Evolutionary conservation across 345 rosid genomes (phyloP).

Genomic region (Hypericum androsaemum): DNA sequence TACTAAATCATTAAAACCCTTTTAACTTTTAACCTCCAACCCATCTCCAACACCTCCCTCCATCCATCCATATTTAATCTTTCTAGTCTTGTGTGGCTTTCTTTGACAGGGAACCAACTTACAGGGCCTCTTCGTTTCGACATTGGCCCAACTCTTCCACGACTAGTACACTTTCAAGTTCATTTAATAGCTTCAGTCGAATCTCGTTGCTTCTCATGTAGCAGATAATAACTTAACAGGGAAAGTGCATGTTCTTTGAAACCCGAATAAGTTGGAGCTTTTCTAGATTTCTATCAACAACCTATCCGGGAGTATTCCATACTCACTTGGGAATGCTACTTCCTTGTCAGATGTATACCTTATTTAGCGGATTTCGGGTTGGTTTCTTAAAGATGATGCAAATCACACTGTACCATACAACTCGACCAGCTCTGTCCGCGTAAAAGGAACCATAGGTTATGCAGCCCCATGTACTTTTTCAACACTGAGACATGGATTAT

Average conservation of each 20-base stretch:
- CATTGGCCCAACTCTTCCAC: not conserved
- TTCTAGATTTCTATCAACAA: not conserved
- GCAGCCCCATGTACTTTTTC: constrained; percentile 24
- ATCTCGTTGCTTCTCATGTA: not conserved
- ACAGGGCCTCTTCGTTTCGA: not conserved
- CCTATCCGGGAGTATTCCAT: constrained; percentile 5
- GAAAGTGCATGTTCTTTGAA: not conserved
- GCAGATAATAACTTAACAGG: not conserved
- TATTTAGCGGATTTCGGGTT: constrained; percentile 17
- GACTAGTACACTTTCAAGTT: not conserved
- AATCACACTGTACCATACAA: not conserved
- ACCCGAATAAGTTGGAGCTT: not conserved
- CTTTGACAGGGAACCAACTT: not conserved
- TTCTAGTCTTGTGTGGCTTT: not conserved
- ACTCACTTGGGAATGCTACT: constrained; percentile 9
- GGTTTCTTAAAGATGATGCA: not conserved
- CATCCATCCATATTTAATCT: not conserved
- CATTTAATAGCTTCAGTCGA: not conserved
- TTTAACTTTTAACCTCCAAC: too few species aligned
- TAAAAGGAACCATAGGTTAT: constrained; percentile 20
- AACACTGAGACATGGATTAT: too few species aligned
- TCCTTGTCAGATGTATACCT: not conserved
- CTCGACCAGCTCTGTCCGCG: constrained; percentile 3
- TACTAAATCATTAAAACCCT: too few species aligned
- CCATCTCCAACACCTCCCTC: too few species aligned